phyloP scores from a whole-genome alignment of 176 grass and related monocot genomes.

The Carex myosuroides region DNA sequence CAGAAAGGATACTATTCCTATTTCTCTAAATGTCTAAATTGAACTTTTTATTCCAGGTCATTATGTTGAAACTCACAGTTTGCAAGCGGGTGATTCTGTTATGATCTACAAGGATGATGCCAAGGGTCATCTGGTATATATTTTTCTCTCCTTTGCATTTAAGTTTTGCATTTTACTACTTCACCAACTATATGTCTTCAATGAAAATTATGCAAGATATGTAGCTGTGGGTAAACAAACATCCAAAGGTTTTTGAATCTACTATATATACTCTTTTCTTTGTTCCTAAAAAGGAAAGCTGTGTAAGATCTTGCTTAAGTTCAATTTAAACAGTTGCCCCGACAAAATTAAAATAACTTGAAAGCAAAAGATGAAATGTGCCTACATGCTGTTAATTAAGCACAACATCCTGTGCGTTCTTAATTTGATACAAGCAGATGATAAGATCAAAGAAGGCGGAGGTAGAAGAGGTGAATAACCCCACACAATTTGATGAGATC shows the following conservation, averaged over 20 bases:
- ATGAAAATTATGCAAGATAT: background rate
- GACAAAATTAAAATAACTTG: background rate
- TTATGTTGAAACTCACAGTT: slow-evolving; percentile 63
- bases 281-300: background rate
- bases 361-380: background rate
- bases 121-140: slow-evolving; percentile 62
- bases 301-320: background rate
- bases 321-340: background rate
- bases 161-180: background rate
- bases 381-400: background rate
- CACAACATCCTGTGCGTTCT: background rate
- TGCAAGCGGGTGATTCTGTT: slow-evolving; percentile 75
- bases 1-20: background rate
- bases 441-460: slow-evolving; percentile 72
- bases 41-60: slow-evolving; percentile 41
- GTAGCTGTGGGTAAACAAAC: background rate
- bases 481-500: slow-evolving; percentile 56
- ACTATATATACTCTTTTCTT: background rate
- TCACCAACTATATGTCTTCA: background rate
- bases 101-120: slow-evolving; percentile 90
- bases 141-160: background rate
- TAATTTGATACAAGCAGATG: slow-evolving; percentile 33
- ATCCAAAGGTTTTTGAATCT: background rate
- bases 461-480: slow-evolving; percentile 17
- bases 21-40: background rate